Evolutionary conservation across 2,329 filamentous ascomycete species (phyloP).

Genomic region (Trichophyton benhamiae): DNA sequence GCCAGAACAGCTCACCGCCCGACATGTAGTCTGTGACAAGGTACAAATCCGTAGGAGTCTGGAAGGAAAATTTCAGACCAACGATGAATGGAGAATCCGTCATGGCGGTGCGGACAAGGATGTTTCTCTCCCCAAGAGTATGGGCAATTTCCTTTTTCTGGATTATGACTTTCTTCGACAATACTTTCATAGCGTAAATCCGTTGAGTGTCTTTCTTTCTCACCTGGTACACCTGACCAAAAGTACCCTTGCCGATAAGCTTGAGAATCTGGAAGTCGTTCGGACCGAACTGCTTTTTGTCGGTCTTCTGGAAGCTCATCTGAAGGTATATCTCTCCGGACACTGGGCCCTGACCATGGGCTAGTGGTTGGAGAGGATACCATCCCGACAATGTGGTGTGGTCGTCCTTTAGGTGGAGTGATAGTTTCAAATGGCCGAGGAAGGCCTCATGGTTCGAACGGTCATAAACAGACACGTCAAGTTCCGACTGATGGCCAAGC

Average conservation of each 20-base stretch:
- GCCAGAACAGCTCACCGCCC: conserved; percentile 95
- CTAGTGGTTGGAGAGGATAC: conserved; percentile 70
- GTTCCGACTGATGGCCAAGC: conserved; percentile 75
- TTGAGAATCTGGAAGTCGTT: conserved; percentile 94
- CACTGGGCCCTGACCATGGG: conserved; percentile 64
- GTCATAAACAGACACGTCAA: conserved; percentile 91
- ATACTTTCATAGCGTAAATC: conserved; percentile 98
- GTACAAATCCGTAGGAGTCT: conserved; percentile 91
- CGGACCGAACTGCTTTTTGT: conserved; percentile 84
- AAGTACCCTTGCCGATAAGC: conserved; percentile 94
- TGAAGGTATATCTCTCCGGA: conserved; percentile 80
- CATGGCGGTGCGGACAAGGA: conserved; percentile 88
- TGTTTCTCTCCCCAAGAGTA: conserved; percentile 92
- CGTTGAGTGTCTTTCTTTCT: conserved; percentile 91
- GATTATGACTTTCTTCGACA: conserved; percentile 99
- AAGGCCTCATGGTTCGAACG: conserved; percentile 75
- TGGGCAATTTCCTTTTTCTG: conserved; percentile 99
- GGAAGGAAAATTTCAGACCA: conserved; percentile 95
- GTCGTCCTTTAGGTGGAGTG: conserved; percentile 55
- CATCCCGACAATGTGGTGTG: conserved; percentile 67
- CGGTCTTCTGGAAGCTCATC: conserved; percentile 71
- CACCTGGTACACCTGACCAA: conserved; percentile 96
- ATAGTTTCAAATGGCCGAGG: conserved; percentile 76
- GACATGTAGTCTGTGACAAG: conserved; percentile 99
- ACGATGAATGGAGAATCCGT: conserved; percentile 96